phyloP scores from a whole-genome alignment of 257 asterid genomes.

The Capsicum pubescens region DNA sequence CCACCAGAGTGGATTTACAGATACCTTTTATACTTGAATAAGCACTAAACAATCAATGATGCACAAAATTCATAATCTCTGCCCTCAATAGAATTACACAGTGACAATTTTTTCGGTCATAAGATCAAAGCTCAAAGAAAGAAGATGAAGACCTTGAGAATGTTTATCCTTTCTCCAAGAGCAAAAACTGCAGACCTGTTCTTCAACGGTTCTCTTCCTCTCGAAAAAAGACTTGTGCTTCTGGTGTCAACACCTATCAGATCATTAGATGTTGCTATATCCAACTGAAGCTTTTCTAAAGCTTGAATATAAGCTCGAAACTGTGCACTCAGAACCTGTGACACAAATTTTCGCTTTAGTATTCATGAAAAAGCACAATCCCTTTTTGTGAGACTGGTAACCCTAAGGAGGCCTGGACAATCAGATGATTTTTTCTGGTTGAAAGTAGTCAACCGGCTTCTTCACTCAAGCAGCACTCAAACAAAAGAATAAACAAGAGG shows the following conservation, averaged over 20 bases:
- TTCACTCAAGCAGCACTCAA: too few relatives aligned
- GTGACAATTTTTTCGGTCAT: background rate
- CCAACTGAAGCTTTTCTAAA: conserved; percentile 94
- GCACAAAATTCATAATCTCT: conserved; percentile 5
- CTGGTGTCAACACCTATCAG: conserved; percentile 96
- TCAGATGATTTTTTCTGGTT: too few relatives aligned
- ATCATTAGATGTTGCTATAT: conserved; percentile 96
- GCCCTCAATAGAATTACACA: background rate
- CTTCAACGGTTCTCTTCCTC: conserved; percentile 98
- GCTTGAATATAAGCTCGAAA: conserved; percentile 99
- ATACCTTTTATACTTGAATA: background rate
- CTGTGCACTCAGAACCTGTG: conserved; percentile 88
- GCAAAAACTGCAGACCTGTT: conserved; percentile 98
- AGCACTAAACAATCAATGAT: conserved; percentile 2
- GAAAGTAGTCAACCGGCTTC: too few relatives aligned
- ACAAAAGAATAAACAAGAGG: too few relatives aligned
- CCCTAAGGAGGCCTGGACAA: too few relatives aligned
- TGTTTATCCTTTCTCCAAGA: conserved; percentile 92
- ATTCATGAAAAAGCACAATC: conserved; percentile 23
- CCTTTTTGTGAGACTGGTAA: background rate
- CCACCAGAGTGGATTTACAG: conserved; percentile 15
- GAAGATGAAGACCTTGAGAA: conserved; percentile 75
- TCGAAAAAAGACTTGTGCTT: conserved; percentile 85
- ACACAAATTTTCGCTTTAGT: conserved; percentile 17
- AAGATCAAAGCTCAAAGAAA: conserved; percentile 23